Evolutionary conservation across 2,329 filamentous ascomycete species (phyloP).

Genomic region (Furcasterigmium furcatum): DNA sequence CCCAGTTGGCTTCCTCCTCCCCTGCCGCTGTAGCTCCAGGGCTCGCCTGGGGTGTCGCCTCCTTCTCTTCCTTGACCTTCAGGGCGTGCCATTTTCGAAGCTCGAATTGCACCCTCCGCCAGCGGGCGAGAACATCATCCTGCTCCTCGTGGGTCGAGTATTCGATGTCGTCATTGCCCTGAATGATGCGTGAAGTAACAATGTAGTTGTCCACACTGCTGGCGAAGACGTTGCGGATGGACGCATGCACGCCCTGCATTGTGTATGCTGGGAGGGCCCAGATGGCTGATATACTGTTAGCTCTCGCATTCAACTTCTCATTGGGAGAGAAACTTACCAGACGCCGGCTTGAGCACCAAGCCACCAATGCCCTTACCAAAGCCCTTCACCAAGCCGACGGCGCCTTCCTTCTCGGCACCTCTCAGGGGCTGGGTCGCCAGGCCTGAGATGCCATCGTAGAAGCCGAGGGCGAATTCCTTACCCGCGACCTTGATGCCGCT

Average conservation of each 20-base stretch:
- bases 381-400: conserved; percentile 68
- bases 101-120: conserved; percentile 59
- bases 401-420: conserved; percentile 47
- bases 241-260: conserved; percentile 78
- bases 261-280: conserved; percentile 77
- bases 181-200: conserved; percentile 69
- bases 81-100: conserved; percentile 56
- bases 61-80: conserved; percentile 42
- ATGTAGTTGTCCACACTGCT: conserved; percentile 76
- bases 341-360: conserved; percentile 76
- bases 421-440: conserved; percentile 74
- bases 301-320: not conserved
- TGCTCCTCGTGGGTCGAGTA: conserved; percentile 55
- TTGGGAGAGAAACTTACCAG: conserved; percentile 48
- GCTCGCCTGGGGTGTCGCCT: conserved; percentile 11
- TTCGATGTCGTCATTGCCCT: conserved; percentile 67
- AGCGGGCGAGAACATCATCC: conserved; percentile 60
- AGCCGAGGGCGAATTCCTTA: conserved; percentile 72
- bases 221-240: conserved; percentile 68
- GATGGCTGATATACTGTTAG: conserved; percentile 36
- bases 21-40: no score
- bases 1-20: conserved; percentile 13
- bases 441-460: conserved; percentile 80
- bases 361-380: conserved; percentile 83
- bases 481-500: conserved; percentile 76